Percentiles rank a stretch among this genome's conserved stretches.
phyloP scores from a whole-genome alignment of 148 eudicot species.

The Vaccinium vitisidaea region DNA sequence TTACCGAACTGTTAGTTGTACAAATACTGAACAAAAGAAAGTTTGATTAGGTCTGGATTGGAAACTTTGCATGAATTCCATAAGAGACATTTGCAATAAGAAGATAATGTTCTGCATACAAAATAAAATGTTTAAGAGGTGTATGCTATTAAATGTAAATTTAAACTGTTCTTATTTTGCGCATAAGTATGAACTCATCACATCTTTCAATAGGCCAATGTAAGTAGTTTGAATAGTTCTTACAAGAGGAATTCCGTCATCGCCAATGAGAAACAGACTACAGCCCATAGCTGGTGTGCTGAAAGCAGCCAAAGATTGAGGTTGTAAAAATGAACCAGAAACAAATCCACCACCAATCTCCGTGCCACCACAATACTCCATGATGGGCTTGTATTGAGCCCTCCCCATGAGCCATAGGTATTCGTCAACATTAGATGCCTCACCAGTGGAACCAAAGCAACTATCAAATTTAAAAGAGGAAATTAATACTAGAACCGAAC shows the following conservation, averaged over 20 bases:
- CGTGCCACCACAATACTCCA: constrained; percentile 97
- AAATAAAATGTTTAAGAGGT: background rate
- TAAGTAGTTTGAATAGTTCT: constrained; percentile 25
- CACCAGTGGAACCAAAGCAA: constrained; percentile 94
- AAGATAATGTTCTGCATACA: background rate
- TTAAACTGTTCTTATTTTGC: background rate
- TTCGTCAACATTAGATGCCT: constrained; percentile 93
- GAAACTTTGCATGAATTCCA: constrained; percentile 2
- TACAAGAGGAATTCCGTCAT: constrained; percentile 70
- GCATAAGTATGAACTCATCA: background rate
- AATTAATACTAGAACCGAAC: background rate
- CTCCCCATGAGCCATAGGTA: constrained; percentile 96
- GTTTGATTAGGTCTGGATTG: background rate
- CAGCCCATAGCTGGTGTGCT: constrained; percentile 94
- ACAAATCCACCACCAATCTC: constrained; percentile 94
- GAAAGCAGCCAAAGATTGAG: constrained; percentile 85
- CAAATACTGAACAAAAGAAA: background rate
- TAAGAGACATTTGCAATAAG: background rate
- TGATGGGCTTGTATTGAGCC: constrained; percentile 84
- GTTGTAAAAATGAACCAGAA: constrained; percentile 79
- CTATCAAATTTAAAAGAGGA: constrained; percentile 33
- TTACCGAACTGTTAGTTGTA: background rate
- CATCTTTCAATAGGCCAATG: background rate
- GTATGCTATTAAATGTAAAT: background rate
- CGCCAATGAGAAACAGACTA: constrained; percentile 70